Percentiles rank a stretch among this genome's conserved stretches.
Evolutionary conservation across 2,329 filamentous ascomycete species (phyloP).

Genomic region (Acrocalymma vagum): DNA sequence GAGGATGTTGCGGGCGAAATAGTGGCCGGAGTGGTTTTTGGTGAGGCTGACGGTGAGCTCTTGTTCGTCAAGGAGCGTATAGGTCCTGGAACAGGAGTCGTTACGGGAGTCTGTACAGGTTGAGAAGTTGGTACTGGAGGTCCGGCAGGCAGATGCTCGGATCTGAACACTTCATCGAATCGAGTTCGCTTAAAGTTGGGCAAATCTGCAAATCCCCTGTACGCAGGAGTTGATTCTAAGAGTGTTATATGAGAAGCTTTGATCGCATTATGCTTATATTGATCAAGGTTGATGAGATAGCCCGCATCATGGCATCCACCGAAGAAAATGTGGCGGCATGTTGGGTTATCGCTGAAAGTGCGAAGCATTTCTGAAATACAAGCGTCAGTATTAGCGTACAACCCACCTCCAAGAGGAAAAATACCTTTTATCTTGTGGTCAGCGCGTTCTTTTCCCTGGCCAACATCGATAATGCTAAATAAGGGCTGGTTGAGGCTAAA

Average conservation of each 20-base stretch:
- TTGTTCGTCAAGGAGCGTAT: too few species aligned
- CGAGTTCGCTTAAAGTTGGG: constrained; percentile 48
- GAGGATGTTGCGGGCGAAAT: constrained; percentile 20
- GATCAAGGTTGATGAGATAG: constrained; percentile 55
- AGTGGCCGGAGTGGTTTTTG: too few species aligned
- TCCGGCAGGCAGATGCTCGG: constrained; percentile 48
- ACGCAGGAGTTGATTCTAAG: constrained; percentile 53
- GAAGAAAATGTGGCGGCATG: constrained; percentile 58
- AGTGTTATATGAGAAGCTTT: constrained; percentile 53
- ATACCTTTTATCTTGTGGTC: constrained; percentile 57
- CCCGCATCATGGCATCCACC: constrained; percentile 58
- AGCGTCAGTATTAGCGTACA: constrained; percentile 12
- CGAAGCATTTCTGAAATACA: constrained; percentile 51
- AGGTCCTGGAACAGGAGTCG: constrained; percentile 15
- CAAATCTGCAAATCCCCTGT: constrained; percentile 51
- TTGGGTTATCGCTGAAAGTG: constrained; percentile 55
- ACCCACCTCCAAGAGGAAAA: background rate
- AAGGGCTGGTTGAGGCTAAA: constrained; percentile 56
- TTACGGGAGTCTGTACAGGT: constrained; percentile 11
- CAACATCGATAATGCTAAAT: constrained; percentile 59
- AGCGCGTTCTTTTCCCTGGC: constrained; percentile 55
- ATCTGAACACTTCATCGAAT: constrained; percentile 53
- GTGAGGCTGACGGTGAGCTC: too few species aligned
- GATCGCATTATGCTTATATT: constrained; percentile 52
- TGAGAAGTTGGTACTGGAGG: constrained; percentile 10